phyloP scores from a whole-genome alignment of 306 rosid species.

The Lathyrus sativus region DNA sequence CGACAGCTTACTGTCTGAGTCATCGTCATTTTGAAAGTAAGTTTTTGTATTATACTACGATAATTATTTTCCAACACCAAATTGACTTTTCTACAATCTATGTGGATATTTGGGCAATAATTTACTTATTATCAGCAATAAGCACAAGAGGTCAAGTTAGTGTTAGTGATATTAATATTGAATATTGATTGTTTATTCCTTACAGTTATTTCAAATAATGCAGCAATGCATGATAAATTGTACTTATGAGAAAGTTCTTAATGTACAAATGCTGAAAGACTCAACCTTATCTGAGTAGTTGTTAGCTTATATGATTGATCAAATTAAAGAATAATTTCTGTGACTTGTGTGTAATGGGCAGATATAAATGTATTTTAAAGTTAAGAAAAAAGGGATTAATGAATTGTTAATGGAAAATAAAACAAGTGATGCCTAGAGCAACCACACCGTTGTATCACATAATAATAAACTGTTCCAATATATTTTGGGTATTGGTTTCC shows the following conservation, averaged over 20 bases:
- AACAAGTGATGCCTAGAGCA: not conserved
- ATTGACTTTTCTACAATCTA: not conserved
- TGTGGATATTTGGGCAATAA: slow-evolving; percentile 23
- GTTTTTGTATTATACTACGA: slow-evolving; percentile 4
- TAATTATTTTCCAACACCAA: slow-evolving; percentile 11
- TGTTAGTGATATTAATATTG: slow-evolving; percentile 3
- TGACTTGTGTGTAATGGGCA: not conserved
- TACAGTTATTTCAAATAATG: slow-evolving; percentile 7
- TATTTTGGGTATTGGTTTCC: not conserved
- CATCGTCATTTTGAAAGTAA: slow-evolving; percentile 29
- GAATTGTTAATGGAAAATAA: not conserved
- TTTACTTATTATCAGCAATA: slow-evolving; percentile 18
- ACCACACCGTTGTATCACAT: not conserved
- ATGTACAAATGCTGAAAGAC: slow-evolving; percentile 10
- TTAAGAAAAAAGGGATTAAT: not conserved
- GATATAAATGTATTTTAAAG: not conserved
- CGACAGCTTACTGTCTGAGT: slow-evolving; percentile 33
- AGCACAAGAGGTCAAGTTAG: slow-evolving; percentile 23
- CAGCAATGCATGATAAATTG: slow-evolving; percentile 25
- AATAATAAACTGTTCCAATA: not conserved
- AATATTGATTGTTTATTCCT: slow-evolving; percentile 40
- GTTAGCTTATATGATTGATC: slow-evolving; percentile 13
- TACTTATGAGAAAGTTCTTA: slow-evolving; percentile 6
- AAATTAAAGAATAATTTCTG: slow-evolving; percentile 28
- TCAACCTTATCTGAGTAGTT: slow-evolving; percentile 19